Evolutionary conservation across 371 early-diverging fungal species (phyloP), one percentile per base, ranked within the genome.

Genomic region (Syncephalis fuscata): DNA sequence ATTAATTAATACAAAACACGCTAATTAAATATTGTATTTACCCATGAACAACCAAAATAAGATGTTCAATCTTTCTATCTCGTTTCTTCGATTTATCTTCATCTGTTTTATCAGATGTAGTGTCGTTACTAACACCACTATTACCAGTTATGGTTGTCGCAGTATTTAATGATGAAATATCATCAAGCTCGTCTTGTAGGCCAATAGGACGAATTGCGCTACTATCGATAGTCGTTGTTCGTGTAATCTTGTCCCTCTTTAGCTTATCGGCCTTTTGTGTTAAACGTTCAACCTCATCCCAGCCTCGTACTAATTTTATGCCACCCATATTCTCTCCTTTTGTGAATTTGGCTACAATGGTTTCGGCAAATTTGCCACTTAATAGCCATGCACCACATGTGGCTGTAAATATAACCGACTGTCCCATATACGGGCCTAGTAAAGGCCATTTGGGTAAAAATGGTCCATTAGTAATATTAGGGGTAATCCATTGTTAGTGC

Each of bases 1-100:
- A n/a, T n/a, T n/a, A n/a, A n/a, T n/a, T n/a, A n/a, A n/a, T n/a
- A n/a, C n/a, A n/a, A n/a, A n/a, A n/a, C n/a, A n/a, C n/a, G n/a
- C n/a, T n/a, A n/a, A 32, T 32, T 32, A 32, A 32, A 7, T 7
- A 19, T 16, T 24, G 8, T 15, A 45, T 55, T 50, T 66, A 74
- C 71, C 86, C 88, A 54, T 85, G 86, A 51, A 86, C 73, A 8
- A 82, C 86, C 47, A 86, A 68, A 15, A 87, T 61, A 8, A 87
- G 49, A 58, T 86, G 88, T 44, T 83, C 74, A 46, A 86, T 77
- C 17, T 65, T 64, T 24, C 84, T 61, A 20, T 75, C 70, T 11
- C 73, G 73, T 46, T 67, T 76, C 44, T 75, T 65, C 14, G 71
- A 70, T 36, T 75, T 74, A 40, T 74, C 68, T 3, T 66, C 66